Evolutionary conservation across 192 early-diverging fungal genomes (phyloP), one percentile per base, ranked within the genome.

Genomic region (Entomortierella chlamydospora): DNA sequence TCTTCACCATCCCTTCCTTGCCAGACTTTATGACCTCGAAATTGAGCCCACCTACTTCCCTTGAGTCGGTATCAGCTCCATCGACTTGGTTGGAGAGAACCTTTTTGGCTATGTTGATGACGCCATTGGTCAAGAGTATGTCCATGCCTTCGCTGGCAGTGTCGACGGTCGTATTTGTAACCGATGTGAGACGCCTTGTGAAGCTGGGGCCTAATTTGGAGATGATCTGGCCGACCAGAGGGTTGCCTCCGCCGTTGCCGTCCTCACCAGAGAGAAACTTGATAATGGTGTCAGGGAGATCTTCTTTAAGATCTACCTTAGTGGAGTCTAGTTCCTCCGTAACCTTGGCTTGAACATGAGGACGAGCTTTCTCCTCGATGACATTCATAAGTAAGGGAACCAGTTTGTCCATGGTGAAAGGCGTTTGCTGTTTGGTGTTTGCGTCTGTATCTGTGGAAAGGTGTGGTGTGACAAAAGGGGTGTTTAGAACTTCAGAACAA

Each of bases 121-220:
- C 54, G 10, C 73, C 73, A 29, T 77, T 63, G 29, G 73, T 68
- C 30, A 77, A 51, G 34, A 77, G 61, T 4, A 60, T 51, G 25
- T 77, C 73, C 73, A 77, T 77, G 23, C 73, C 73, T 13, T 77
- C 73, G 22, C 65, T 68, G 26, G 73, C 59, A 25, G 73, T 77
- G 12, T 77, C 73, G 47, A 77, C 65, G 37, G 73, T 64, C 1
- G 54, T 0, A 15, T 49, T 41, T 6, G 73, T 77, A 47, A 77
- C 61, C 20, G 64, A 68, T 4, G 59, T 47, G 34, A 77, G 57
- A 6, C 25, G 20, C 5, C 47, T 64, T 10, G 31, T 29, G 54
- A 77, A 63, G 60, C 42, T 68, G n/a, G 73, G 73, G 15, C 73
- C 73, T 0, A 77, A 60, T 13, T 59, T 29, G 6, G 39, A 57